Evolutionary conservation across 1,284 basidiomycete genomes (phyloP).

Genomic region (Cryptococcus floricola): DNA sequence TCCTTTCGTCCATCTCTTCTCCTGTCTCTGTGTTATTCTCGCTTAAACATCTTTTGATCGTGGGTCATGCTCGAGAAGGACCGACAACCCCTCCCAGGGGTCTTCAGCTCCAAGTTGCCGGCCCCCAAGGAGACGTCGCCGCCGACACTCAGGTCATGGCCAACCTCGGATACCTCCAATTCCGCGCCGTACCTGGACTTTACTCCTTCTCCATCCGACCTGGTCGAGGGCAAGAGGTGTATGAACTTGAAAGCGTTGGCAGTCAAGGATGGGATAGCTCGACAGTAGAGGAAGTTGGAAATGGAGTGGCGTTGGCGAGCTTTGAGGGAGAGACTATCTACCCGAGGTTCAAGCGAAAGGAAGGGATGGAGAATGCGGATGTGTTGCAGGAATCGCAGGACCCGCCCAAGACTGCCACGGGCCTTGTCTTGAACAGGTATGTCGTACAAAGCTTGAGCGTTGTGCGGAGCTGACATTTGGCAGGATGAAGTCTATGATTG

Average conservation of each 20-base stretch:
- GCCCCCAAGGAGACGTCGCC: constrained; percentile 54
- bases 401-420: background rate
- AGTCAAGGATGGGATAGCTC: constrained; percentile 78
- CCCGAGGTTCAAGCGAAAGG: constrained; percentile 66
- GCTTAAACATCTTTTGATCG: constrained; percentile 85
- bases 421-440: constrained; percentile 24
- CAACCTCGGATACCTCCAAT: constrained; percentile 94
- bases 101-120: constrained; percentile 72
- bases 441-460: background rate
- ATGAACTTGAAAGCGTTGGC: constrained; percentile 73
- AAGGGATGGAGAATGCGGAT: constrained; percentile 76
- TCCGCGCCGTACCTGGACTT: constrained; percentile 85
- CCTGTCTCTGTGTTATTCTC: constrained; percentile 75
- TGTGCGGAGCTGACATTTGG: constrained; percentile 4
- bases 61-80: constrained; percentile 84
- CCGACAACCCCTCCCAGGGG: constrained; percentile 69
- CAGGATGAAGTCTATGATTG: constrained; percentile 40
- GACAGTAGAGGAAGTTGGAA: constrained; percentile 61
- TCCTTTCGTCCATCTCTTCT: constrained; percentile 60
- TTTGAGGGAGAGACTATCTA: constrained; percentile 86
- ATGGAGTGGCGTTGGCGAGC: constrained; percentile 68
- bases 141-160: constrained; percentile 87
- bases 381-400: constrained; percentile 59
- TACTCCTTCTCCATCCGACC: constrained; percentile 77
- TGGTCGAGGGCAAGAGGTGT: constrained; percentile 77